Percentiles rank a stretch among this genome's conserved stretches.
Conservation (phyloP, 371 early-diverging fungal species). For the Rhizopus sp. region DNA sequence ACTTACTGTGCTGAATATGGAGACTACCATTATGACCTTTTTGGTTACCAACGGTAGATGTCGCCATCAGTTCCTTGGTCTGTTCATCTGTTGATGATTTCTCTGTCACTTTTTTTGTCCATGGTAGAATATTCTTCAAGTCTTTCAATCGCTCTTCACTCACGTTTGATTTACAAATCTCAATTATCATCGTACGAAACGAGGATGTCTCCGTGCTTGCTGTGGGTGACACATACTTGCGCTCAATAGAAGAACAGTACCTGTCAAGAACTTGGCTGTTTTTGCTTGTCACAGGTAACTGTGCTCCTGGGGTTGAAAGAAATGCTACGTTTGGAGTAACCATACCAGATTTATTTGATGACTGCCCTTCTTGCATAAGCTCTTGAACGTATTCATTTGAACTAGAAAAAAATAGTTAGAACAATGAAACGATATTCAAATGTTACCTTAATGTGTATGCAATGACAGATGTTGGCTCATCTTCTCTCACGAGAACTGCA, state of each 20-base stretch:
- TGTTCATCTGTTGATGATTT: slow-evolving; percentile 11
- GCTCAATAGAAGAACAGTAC: slow-evolving; percentile 37
- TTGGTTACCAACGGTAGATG: slow-evolving; percentile 14
- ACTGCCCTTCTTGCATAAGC: slow-evolving; percentile 6
- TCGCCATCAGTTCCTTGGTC: slow-evolving; percentile 30
- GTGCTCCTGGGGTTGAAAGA: neutral
- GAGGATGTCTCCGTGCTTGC: slow-evolving; percentile 39
- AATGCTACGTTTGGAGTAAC: neutral
- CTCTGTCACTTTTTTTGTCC: slow-evolving; percentile 16
- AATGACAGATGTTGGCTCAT: slow-evolving; percentile 90
- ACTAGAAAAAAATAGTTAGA: slow-evolving; percentile 7
- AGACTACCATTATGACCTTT: slow-evolving; percentile 23
- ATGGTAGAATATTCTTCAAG: slow-evolving; percentile 13
- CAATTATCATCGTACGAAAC: slow-evolving; percentile 40
- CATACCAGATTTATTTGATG: neutral
- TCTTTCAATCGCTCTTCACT: slow-evolving; percentile 24
- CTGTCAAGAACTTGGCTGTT: slow-evolving; percentile 23
- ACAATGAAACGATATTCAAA: neutral
- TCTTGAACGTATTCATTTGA: slow-evolving; percentile 31
- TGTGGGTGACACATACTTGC: slow-evolving; percentile 38
- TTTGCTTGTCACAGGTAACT: neutral
- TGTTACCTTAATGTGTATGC: slow-evolving; percentile 77
- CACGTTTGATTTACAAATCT: slow-evolving; percentile 37
- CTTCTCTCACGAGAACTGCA: slow-evolving; percentile 81
- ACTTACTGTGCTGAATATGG: slow-evolving; percentile 46